Evolutionary conservation across 2,329 filamentous ascomycete species (phyloP), one percentile per base, ranked within the genome.

Genomic region (Botrytis elliptica): DNA sequence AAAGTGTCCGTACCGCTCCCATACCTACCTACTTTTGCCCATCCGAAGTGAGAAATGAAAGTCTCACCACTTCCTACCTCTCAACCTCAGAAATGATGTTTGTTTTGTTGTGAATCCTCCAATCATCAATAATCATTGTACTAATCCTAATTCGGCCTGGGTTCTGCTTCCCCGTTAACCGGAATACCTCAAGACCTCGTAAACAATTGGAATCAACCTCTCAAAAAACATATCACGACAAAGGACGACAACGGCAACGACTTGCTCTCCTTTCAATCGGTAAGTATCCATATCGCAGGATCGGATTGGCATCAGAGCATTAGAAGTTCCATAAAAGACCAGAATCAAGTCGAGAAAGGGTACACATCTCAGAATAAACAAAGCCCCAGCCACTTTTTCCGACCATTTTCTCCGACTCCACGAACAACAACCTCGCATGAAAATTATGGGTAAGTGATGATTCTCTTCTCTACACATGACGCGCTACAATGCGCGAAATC

Each of bases 401-500:
- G 38, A 40, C 57, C 71, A 55, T 69, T 60, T 55, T 60, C 46
- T 72, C 40, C 52, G 52, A 57, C 66, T 72, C 40, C 49, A 67
- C 49, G 42, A 72, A 44, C 49, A 72, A 72, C 63, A 72, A 72
- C 64, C 64, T 65, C 62, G 52, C 70, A 66, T 74, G 69, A 44
- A 74, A 38, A 77, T 70, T n/a, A 80, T 81, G 78, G 78, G 79
- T 80, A 70, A 77, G 79, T 77, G 33, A 55, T 63, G 16, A 64
- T 75, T 33, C 38, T 57, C 36, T 42, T 64, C 55, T 52, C 29
- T 29, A 62, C 33, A 73, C 36, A 72, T 29, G 33, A 57, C 65
- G 52, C 73, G 66, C 71, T 66, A 18, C 62, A 40, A 36, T 71
- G 60, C n/a, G 70, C 69, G 40, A 66, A 59, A 64, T 55, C 33